Evolutionary conservation across 805 yeast species (phyloP).

Genomic region (Hyphopichia homilentoma): DNA sequence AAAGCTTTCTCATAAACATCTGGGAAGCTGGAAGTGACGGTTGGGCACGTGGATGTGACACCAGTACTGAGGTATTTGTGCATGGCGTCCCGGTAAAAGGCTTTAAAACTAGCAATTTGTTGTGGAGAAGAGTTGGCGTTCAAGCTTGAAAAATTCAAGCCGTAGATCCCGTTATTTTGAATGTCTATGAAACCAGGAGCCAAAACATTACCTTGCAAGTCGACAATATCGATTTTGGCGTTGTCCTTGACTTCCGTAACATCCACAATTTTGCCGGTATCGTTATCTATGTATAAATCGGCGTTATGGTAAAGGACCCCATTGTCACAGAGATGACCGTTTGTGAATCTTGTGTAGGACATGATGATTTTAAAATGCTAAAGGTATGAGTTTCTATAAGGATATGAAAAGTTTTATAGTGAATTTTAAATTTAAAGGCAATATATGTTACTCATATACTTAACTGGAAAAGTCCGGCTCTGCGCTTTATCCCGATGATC

Average conservation of each 20-base stretch:
- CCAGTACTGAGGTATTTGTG: conserved; percentile 46
- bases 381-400: too few species aligned
- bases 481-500: too few species aligned
- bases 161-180: conserved; percentile 57
- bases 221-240: conserved; percentile 25
- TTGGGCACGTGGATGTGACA: conserved; percentile 54
- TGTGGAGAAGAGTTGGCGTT: conserved; percentile 24
- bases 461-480: too few species aligned
- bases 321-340: conserved; percentile 41
- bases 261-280: conserved; percentile 38
- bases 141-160: conserved; percentile 47
- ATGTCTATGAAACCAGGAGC: conserved; percentile 57
- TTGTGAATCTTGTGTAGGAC: conserved; percentile 32
- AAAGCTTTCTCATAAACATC: conserved; percentile 46
- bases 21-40: conserved; percentile 50
- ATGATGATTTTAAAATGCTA: too few species aligned
- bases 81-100: conserved; percentile 43
- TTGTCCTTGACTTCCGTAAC: conserved; percentile 2
- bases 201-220: conserved; percentile 44
- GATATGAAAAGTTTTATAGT: too few species aligned
- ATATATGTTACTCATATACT: too few species aligned
- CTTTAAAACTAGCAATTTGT: conserved; percentile 27
- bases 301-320: conserved; percentile 29
- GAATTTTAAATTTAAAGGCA: too few species aligned
- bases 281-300: conserved; percentile 43